Evolutionary conservation across 2,329 filamentous ascomycete species (phyloP), one percentile per base, ranked within the genome.

Genomic region (Exophiala sp.): DNA sequence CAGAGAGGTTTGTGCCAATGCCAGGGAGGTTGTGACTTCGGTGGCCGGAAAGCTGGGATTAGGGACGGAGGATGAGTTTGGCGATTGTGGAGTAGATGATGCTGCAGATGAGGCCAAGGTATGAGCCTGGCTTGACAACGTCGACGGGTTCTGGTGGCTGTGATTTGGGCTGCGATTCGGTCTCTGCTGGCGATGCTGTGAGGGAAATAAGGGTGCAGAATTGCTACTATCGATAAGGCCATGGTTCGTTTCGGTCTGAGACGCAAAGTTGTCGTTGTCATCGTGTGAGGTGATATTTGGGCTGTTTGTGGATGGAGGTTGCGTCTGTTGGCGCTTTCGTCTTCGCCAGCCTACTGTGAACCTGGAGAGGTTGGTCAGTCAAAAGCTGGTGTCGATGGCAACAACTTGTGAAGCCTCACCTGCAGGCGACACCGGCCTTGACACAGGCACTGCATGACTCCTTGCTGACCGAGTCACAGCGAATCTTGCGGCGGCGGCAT

Each of bases 1-100:
- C 8, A 52, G 37, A 19, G 18, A 23, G 10, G 37, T 52, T 22
- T 34, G 29, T 4, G 40, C 46, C 24, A 49, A 23, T 16, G 23
- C 23, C 16, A 21, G 41, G 3, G 41, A 30, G 8, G 41, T 21
- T 23, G 32, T 19, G 14, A 24, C 43, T 24, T 46, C 43, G 19
- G 24, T 27, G 24, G 24, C 24, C 24, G 24, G 24, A 27, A 27
- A 27, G 24, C 24, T 27, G 24, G 24, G 24, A 27, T 27, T 27
- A 10, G 24, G 24, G 5, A 27, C 10, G 10, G 24, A 27, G 24
- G 24, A 5, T 6, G 10, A 10, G 24, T 32, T n/a, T 32, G 8
- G 7, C 11, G 29, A 7, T n/a, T 32, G 29, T 32, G 24, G 24
- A 27, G 24, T 10, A 27, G 24, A 27, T 27, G 24, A 27, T 27